Evolutionary conservation across 192 early-diverging fungal genomes (phyloP).

Genomic region (Diversispora epigaea): DNA sequence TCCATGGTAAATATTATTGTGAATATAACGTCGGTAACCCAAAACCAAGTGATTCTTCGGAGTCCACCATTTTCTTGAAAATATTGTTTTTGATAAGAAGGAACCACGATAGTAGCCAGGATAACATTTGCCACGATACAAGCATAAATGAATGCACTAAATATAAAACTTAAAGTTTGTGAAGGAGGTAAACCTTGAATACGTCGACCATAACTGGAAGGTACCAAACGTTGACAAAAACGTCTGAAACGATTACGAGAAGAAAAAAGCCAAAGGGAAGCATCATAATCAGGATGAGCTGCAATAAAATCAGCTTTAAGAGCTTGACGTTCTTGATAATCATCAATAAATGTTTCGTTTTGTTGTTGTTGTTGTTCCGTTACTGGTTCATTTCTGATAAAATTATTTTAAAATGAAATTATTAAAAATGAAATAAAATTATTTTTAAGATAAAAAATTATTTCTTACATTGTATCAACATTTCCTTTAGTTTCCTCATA

Average conservation of each 20-base stretch:
- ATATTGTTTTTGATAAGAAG: constrained; percentile 49
- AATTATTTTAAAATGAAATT: not conserved
- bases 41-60: constrained; percentile 31
- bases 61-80: not conserved
- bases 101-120: constrained; percentile 47
- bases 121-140: constrained; percentile 53
- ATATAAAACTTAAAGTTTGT: constrained; percentile 42
- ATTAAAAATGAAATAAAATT: not conserved
- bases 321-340: constrained; percentile 44
- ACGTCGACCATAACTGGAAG: constrained; percentile 50
- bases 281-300: constrained; percentile 50
- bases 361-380: not conserved
- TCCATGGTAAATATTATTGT: constrained; percentile 54
- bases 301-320: constrained; percentile 43
- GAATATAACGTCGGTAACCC: constrained; percentile 48
- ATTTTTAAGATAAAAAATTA: too few relatives aligned
- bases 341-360: constrained; percentile 32
- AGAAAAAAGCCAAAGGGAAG: constrained; percentile 54
- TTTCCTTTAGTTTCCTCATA: not conserved
- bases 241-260: constrained; percentile 47
- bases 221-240: constrained; percentile 51
- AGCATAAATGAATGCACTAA: constrained; percentile 45
- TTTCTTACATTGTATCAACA: not conserved
- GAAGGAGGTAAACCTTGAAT: constrained; percentile 46
- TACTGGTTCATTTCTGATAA: constrained; percentile 6